These are phyloP conservation scores for Mycena capillaripes DNA, from an alignment of 768 basidiomycete genomes.

Conservation along the genomic window DNA sequence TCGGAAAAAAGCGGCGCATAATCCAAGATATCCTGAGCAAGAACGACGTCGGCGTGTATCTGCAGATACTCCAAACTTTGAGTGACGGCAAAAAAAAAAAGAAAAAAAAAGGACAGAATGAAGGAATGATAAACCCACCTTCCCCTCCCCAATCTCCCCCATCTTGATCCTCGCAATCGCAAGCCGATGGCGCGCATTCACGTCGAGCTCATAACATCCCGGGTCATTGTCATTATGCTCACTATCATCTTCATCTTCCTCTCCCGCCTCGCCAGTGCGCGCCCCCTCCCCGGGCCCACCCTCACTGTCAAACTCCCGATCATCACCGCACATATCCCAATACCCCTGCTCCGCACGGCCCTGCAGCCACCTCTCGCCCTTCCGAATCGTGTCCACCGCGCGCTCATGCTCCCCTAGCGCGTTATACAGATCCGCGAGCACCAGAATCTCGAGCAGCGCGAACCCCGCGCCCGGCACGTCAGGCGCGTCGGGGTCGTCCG, in stretches of 20 bases:
- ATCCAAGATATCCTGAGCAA: constrained; percentile 79
- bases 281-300: constrained; percentile 41
- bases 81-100: background rate
- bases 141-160: constrained; percentile 85
- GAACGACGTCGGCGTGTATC: constrained; percentile 83
- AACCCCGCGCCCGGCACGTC: constrained; percentile 66
- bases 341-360: constrained; percentile 78
- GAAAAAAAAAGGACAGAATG: background rate
- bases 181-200: constrained; percentile 86
- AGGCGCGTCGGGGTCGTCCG: too few species aligned
- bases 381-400: constrained; percentile 77
- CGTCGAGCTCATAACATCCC: constrained; percentile 75
- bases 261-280: constrained; percentile 53
- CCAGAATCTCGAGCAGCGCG: constrained; percentile 78
- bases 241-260: too few species aligned
- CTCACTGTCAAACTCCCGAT: constrained; percentile 86
- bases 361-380: constrained; percentile 93
- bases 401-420: constrained; percentile 75
- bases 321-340: constrained; percentile 89
- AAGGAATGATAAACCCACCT: constrained; percentile 62
- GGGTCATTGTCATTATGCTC: constrained; percentile 56
- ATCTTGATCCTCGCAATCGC: constrained; percentile 87
- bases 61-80: constrained; percentile 49
- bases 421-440: constrained; percentile 89
- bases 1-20: constrained; percentile 86